Evolutionary conservation across 1,284 basidiomycete species (phyloP), one percentile per base, ranked within the genome.

Genomic region (Boletus sp.): DNA sequence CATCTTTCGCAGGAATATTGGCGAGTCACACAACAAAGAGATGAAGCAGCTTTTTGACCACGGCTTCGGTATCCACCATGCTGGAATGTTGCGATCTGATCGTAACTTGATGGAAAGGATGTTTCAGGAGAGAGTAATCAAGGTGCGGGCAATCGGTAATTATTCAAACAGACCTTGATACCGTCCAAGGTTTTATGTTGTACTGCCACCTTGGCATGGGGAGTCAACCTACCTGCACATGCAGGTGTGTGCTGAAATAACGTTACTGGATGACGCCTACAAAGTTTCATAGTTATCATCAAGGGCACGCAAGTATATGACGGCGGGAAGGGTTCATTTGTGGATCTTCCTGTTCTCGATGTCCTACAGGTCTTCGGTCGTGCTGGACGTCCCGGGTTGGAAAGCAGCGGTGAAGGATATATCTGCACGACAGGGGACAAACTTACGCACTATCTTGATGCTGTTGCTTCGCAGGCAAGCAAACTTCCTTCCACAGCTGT

Each of bases 251-350:
- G 32, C n/a, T 41, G 17, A 47, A 42, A 34, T 41, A 53, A 47
- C 43, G 42, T 44, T 43, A 16, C 34, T 43, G 17, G 17, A 46
- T 50, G 46, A 51, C 23, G 19, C 51, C 44, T 20, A 62, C 52
- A 53, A 44, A 35, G 25, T 40, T 26, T 27, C 47, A 30, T 47
- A 90, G 92, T 94, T 49, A 75, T 99, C 56, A 99, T 99, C 74
- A 99, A 99, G 69, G 96, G 96, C 13, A 99, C 96, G 0, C 91
- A 99, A 59, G 80, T 99, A 3, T 99, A 99, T 65, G 91, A 98
- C 61, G 89, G 88, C 51, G 76, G 81, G 6, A 88, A 86, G 61
- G 94, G 94, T 57, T 74, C 87, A 8, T 97, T 98, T 60, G 85
- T 91, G 44, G 94, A 99, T 66, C 77, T 99, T 23, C 91, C 94